Percentiles rank a stretch among this genome's conserved stretches.
phyloP scores from a whole-genome alignment of 1,284 basidiomycete species.

The Ustilago tritici region DNA sequence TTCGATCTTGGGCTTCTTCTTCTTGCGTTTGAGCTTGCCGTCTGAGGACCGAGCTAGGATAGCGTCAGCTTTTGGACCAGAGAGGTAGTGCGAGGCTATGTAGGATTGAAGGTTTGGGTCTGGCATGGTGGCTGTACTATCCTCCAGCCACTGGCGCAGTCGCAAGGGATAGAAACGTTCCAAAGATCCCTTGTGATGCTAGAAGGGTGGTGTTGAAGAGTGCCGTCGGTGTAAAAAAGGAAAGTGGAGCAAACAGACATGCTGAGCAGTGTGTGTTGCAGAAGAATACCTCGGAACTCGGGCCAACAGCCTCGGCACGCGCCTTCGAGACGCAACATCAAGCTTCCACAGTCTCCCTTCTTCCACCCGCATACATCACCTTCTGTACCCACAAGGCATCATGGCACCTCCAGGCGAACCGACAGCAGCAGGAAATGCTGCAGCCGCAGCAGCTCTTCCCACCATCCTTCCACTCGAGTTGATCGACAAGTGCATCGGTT shows the following conservation, averaged over 20 bases:
- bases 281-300: constrained; percentile 23
- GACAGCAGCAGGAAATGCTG: constrained; percentile 37
- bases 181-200: not conserved
- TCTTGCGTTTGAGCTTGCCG: constrained; percentile 76
- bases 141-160: not conserved
- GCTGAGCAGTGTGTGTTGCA: not conserved
- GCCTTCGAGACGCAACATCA: not conserved
- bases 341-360: constrained; percentile 3
- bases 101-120: constrained; percentile 72
- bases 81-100: constrained; percentile 82
- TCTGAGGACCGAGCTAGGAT: constrained; percentile 79
- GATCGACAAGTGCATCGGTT: constrained; percentile 70
- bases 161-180: too few species aligned
- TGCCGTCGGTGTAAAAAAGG: not conserved
- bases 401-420: constrained; percentile 53
- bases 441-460: constrained; percentile 46
- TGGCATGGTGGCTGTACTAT: constrained; percentile 43
- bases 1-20: constrained; percentile 74
- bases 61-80: constrained; percentile 94
- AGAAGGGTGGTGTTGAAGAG: not conserved
- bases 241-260: constrained; percentile 6
- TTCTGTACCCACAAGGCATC: not conserved
- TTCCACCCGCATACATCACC: not conserved
- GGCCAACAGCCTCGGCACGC: constrained; percentile 1
- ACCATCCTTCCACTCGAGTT: constrained; percentile 68